Conservation (phyloP, 2,329 filamentous ascomycete species). For the Fusarium sp. region DNA sequence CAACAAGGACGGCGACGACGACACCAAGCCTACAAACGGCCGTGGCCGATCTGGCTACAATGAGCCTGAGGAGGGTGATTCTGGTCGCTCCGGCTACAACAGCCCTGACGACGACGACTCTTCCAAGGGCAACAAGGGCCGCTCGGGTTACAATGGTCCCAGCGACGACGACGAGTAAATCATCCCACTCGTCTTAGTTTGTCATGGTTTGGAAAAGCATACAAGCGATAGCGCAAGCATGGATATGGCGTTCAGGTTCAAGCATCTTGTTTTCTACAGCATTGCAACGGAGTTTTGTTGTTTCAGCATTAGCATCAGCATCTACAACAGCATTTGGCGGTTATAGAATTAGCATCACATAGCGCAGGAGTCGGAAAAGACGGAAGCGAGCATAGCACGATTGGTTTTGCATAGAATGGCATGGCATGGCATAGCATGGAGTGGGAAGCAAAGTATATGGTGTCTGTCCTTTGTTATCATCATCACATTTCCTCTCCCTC, state of each 20-base stretch:
- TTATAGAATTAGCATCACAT: constrained; percentile 28
- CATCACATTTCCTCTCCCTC: constrained; percentile 4
- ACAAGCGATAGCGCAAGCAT: constrained; percentile 40
- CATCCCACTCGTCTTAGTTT: not conserved
- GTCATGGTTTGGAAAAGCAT: constrained; percentile 16
- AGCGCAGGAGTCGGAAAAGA: constrained; percentile 32
- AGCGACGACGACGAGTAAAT: constrained; percentile 52
- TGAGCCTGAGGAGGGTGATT: constrained; percentile 55
- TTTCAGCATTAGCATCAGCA: constrained; percentile 16
- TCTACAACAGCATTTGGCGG: constrained; percentile 7
- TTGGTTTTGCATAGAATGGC: constrained; percentile 20
- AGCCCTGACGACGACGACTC: constrained; percentile 50
- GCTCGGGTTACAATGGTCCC: constrained; percentile 61
- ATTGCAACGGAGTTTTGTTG: constrained; percentile 39
- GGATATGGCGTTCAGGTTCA: constrained; percentile 40
- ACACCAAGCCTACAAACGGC: constrained; percentile 54
- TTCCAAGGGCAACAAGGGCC: constrained; percentile 57
- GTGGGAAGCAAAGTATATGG: constrained; percentile 25
- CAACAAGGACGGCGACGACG: constrained; percentile 49
- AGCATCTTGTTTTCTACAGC: constrained; percentile 23
- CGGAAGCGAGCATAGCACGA: constrained; percentile 10
- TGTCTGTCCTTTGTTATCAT: constrained; percentile 31
- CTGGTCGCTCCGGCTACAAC: constrained; percentile 62
- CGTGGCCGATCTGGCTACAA: constrained; percentile 63
- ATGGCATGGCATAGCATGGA: constrained; percentile 30